Base-by-base conservation (phyloP, 2,329 filamentous ascomycete genomes). In the Rasamsonia emersonii region DNA sequence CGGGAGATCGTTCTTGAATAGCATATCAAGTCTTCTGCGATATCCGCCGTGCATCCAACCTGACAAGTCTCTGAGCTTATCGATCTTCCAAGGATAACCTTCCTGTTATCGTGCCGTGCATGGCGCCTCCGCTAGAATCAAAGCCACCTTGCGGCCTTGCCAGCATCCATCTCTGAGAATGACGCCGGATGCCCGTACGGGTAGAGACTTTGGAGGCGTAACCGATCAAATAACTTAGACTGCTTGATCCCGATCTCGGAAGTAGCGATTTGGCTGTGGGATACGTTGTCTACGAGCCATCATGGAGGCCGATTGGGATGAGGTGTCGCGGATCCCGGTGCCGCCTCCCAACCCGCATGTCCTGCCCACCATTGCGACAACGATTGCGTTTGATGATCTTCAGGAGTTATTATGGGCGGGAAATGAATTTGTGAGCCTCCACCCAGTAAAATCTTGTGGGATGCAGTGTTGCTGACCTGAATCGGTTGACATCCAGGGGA, bases 381-480 rank as follows among this genome's bases (percentile, higher is more conserved):
- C 86, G 3, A 74, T 95, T 58, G 81, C 82, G 28, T 98, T 98
- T 60, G 91, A 98, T 58, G 82, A 81, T 36, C 71, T 73, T 23
- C 82, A 94, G 57, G 91, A 98, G 58, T 71, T 98, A 20, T 64
- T 98, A 32, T 98, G 93, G 91, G 77, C 79, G 3, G 93, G 88
- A 28, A 93, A 91, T 58, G 84, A 91, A 64, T 85, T 79, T 69
- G 85, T 91, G 68, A 67, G 75, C 60, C 20, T 24, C 7, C 7
- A 7, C 7, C 5, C 7, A 17, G 7, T 10, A 16, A 17, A 17
- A 19, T 5, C 31, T 6, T 14, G 4, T 3, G n/a, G 7, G 20
- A 18, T 19, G 13, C 19, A 17, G 14, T n/a, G 8, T 38, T 33
- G 29, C 40, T 51, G 23, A 51, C 27, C 28, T 24, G 26, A 28